Evolutionary conservation across 805 yeast genomes (phyloP).

Genomic region (Sugiyamaella americana): DNA sequence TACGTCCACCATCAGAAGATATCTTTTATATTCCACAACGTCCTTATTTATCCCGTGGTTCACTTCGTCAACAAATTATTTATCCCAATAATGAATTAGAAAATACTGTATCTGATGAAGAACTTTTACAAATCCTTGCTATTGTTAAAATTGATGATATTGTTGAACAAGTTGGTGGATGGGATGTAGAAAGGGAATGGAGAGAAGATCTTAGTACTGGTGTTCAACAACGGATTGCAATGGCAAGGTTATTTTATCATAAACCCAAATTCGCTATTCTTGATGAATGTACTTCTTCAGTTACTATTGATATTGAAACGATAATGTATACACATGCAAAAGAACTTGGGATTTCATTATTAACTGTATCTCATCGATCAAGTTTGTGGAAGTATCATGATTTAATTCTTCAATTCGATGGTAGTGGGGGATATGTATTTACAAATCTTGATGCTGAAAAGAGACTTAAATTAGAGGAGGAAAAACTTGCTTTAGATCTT

Average conservation of each 20-base stretch:
- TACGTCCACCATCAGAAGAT: constrained; percentile 57
- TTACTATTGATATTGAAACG: constrained; percentile 84
- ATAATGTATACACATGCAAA: constrained; percentile 83
- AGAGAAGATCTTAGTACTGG: constrained; percentile 83
- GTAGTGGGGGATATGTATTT: constrained; percentile 65
- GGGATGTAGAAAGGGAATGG: constrained; percentile 74
- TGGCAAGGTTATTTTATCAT: constrained; percentile 89
- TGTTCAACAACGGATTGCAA: constrained; percentile 87
- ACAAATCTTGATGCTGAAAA: constrained; percentile 62
- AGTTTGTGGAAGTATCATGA: constrained; percentile 91
- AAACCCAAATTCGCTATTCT: constrained; percentile 88
- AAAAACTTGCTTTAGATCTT: constrained; percentile 63
- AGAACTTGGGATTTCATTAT: constrained; percentile 66
- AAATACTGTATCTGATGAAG: constrained; percentile 30
- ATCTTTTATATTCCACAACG: constrained; percentile 89
- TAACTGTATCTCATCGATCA: constrained; percentile 89
- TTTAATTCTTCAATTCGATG: constrained; percentile 74
- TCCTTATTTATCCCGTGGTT: constrained; percentile 76
- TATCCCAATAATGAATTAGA: constrained; percentile 72
- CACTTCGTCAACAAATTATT: constrained; percentile 80
- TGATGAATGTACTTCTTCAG: constrained; percentile 95
- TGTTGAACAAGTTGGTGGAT: constrained; percentile 42
- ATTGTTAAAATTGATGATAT: constrained; percentile 32
- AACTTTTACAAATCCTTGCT: constrained; percentile 30
- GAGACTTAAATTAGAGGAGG: constrained; percentile 72